These are phyloP conservation scores for Solanum sejunctum DNA, from an alignment of 257 asterid genomes.

Conservation along the genomic window DNA sequence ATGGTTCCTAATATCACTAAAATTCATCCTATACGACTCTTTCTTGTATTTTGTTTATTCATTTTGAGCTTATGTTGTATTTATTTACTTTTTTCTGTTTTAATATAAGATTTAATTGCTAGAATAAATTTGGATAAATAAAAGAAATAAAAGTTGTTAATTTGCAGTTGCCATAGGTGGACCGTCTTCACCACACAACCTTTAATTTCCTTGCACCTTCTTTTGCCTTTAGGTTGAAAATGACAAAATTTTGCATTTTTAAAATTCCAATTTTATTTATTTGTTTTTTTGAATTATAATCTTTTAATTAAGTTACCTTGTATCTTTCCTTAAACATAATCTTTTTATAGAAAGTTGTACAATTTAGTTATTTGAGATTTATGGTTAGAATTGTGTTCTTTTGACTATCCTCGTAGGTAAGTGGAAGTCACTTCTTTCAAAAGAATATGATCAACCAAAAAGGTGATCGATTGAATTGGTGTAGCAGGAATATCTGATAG, in stretches of 20 bases:
- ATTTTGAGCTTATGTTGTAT: not conserved
- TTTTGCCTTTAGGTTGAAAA: slow-evolving; percentile 46
- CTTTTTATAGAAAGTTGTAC: not conserved
- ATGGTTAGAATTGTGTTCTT: not conserved
- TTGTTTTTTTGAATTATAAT: not conserved
- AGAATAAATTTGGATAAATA: not conserved
- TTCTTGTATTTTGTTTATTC: not conserved
- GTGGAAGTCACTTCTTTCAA: not conserved
- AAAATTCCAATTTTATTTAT: not conserved
- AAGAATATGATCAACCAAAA: accelerated
- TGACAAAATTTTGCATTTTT: slow-evolving; percentile 17
- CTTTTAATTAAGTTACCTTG: not conserved
- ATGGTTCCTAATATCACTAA: not conserved
- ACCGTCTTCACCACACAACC: not conserved
- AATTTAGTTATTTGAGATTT: not conserved
- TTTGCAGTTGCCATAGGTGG: not conserved
- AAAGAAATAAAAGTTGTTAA: not conserved
- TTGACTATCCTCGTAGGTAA: not conserved
- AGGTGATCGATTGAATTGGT: not conserved
- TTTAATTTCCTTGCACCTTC: slow-evolving; percentile 1
- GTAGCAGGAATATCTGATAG: not conserved
- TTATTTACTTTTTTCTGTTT: not conserved
- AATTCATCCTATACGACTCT: not conserved
- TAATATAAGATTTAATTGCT: not conserved
- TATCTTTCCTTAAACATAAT: not conserved